phyloP scores from a whole-genome alignment of 176 grass and related monocot species.

The Paspalum notatum region DNA sequence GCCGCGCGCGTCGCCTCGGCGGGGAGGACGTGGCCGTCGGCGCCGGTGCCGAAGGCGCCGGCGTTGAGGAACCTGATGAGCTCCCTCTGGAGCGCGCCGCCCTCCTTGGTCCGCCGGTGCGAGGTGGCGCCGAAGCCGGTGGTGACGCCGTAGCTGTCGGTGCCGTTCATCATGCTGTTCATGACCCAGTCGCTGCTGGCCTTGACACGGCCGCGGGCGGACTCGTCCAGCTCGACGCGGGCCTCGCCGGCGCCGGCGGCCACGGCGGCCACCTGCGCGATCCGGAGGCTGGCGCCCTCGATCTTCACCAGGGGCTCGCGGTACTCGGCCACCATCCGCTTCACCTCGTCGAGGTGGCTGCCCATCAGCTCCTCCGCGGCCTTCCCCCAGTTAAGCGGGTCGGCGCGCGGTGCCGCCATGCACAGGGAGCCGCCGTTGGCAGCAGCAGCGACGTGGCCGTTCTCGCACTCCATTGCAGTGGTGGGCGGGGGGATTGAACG shows the following conservation, averaged over 20 bases:
- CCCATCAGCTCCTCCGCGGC: constrained; percentile 51
- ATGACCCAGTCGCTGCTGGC: constrained; percentile 73
- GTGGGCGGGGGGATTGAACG: neutral
- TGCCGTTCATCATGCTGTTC: constrained; percentile 59
- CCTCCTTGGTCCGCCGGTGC: constrained; percentile 60
- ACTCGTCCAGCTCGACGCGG: constrained; percentile 54
- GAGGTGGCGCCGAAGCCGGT: constrained; percentile 64
- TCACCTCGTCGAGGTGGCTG: constrained; percentile 65
- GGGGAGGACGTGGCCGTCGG: constrained; percentile 48
- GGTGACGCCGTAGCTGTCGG: constrained; percentile 68
- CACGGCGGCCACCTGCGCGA: constrained; percentile 55
- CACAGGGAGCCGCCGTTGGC: constrained; percentile 32
- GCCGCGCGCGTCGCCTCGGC: constrained; percentile 48
- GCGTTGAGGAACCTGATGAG: constrained; percentile 73
- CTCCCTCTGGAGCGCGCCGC: constrained; percentile 62
- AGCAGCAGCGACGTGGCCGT: constrained; percentile 6
- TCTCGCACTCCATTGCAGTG: constrained; percentile 40
- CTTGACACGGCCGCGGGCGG: constrained; percentile 47
- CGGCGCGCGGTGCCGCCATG: constrained; percentile 38
- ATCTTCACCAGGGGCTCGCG: constrained; percentile 50
- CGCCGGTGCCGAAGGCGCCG: constrained; percentile 54
- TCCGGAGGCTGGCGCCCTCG: constrained; percentile 51
- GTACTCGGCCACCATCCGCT: constrained; percentile 60
- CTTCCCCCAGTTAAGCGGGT: constrained; percentile 62
- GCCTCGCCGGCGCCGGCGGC: constrained; percentile 34